phyloP scores from a whole-genome alignment of 495 filamentous ascomycete genomes.

The Xylona heveae region DNA sequence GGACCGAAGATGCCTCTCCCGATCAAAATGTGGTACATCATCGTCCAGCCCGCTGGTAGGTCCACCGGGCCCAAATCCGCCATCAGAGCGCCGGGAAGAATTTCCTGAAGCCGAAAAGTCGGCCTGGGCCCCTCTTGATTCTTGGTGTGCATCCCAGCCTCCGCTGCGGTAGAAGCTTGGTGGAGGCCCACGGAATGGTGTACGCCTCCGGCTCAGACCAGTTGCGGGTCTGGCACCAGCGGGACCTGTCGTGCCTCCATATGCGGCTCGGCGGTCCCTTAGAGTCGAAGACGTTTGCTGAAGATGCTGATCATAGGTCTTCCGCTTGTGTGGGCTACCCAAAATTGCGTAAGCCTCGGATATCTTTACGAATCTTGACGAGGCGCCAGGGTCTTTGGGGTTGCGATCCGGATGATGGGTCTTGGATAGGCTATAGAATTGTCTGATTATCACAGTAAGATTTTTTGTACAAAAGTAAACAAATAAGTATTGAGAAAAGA shows the following conservation, averaged over 20 bases:
- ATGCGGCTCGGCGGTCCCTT: slow-evolving; percentile 15
- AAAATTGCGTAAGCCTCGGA: slow-evolving; percentile 73
- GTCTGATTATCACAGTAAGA: slow-evolving; percentile 19
- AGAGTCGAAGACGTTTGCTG: slow-evolving; percentile 15
- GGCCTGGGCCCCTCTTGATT: slow-evolving; percentile 8
- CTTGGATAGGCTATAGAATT: slow-evolving; percentile 89
- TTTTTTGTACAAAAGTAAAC: slow-evolving; percentile 2
- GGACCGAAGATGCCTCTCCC: slow-evolving; percentile 43
- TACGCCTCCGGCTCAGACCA: slow-evolving; percentile 56
- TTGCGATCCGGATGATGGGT: slow-evolving; percentile 87
- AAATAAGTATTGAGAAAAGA: slow-evolving; percentile 1
- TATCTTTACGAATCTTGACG: slow-evolving; percentile 63
- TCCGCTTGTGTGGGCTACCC: slow-evolving; percentile 44
- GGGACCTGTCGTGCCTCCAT: slow-evolving; percentile 9
- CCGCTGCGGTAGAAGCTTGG: slow-evolving; percentile 71
- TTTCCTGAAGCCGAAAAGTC: slow-evolving; percentile 7
- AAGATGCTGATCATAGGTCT: slow-evolving; percentile 58
- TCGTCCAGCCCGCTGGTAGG: slow-evolving; percentile 12
- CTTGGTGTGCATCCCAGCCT: slow-evolving; percentile 38
- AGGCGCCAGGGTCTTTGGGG: slow-evolving; percentile 47
- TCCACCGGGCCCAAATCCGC: background rate
- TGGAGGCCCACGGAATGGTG: slow-evolving; percentile 63
- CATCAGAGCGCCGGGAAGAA: slow-evolving; percentile 2
- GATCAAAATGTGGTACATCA: slow-evolving; percentile 41
- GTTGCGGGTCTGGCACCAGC: slow-evolving; percentile 54